phyloP scores from a whole-genome alignment of 2,329 filamentous ascomycete species.

The Botryotinia convoluta region DNA sequence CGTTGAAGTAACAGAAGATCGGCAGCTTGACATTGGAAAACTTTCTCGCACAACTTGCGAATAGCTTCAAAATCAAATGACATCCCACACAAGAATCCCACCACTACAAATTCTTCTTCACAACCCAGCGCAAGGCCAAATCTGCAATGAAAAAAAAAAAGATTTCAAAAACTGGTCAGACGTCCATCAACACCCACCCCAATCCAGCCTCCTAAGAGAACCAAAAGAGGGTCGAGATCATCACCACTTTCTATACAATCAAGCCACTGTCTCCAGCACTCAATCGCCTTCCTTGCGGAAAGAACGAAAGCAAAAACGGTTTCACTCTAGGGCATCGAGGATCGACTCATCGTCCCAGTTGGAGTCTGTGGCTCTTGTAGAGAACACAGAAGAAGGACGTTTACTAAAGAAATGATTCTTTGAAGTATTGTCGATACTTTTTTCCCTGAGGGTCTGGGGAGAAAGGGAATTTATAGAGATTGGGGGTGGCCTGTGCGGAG shows the following conservation, averaged over 20 bases:
- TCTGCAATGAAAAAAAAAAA: slow-evolving; percentile 54
- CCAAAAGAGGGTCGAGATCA: slow-evolving; percentile 81
- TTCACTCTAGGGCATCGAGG: slow-evolving; percentile 90
- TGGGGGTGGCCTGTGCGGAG: not conserved
- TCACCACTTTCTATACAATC: slow-evolving; percentile 83
- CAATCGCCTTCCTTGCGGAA: slow-evolving; percentile 21
- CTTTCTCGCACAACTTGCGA: not conserved
- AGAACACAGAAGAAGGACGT: slow-evolving; percentile 87
- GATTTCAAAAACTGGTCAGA: slow-evolving; percentile 67
- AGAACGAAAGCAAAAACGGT: slow-evolving; percentile 56
- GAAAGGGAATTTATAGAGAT: not conserved
- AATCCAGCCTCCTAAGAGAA: slow-evolving; percentile 73
- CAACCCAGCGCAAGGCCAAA: not conserved
- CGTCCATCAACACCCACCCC: slow-evolving; percentile 83
- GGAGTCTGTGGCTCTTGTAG: slow-evolving; percentile 88
- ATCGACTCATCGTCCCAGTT: slow-evolving; percentile 93
- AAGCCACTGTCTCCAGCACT: not conserved
- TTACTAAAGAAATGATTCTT: slow-evolving; percentile 79
- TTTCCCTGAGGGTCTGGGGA: slow-evolving; percentile 7
- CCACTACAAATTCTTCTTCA: not conserved
- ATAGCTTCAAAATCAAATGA: not conserved
- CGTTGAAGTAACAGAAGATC: not conserved
- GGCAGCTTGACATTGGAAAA: not conserved
- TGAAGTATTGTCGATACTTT: slow-evolving; percentile 11
- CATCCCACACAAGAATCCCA: not conserved